Evolutionary conservation across 148 eudicot genomes (phyloP).

Genomic region (Camellia granthamiana): DNA sequence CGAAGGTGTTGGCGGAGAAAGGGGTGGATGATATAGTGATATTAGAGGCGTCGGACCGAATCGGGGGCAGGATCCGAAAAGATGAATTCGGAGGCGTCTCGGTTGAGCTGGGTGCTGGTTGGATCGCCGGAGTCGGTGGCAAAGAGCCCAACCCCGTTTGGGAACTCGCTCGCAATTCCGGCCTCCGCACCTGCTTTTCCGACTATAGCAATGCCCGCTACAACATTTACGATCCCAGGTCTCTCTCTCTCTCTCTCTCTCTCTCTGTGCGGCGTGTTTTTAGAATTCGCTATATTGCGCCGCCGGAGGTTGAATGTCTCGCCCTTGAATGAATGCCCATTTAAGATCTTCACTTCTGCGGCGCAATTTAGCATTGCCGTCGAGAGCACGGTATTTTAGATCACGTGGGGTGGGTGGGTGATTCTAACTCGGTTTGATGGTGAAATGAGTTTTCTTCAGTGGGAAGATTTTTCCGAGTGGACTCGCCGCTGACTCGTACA

Average conservation of each 20-base stretch:
- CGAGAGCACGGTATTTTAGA: too few species aligned
- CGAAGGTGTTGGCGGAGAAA: constrained; percentile 59
- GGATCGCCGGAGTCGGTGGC: constrained; percentile 95
- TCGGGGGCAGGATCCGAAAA: constrained; percentile 72
- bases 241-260: neutral
- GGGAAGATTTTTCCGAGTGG: constrained; percentile 87
- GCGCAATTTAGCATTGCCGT: neutral
- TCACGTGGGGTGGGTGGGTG: neutral
- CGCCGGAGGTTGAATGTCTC: neutral
- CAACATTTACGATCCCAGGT: constrained; percentile 78
- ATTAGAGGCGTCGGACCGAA: constrained; percentile 68
- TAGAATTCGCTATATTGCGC: neutral
- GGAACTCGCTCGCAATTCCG: constrained; percentile 57
- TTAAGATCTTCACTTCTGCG: neutral
- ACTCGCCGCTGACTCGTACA: constrained; percentile 66
- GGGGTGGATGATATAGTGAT: constrained; percentile 80
- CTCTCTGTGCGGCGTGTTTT: neutral
- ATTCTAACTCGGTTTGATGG: neutral
- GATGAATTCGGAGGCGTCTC: constrained; percentile 61
- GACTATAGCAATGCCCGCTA: constrained; percentile 88
- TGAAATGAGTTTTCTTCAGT: constrained; percentile 21
- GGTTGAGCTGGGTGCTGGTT: constrained; percentile 93
- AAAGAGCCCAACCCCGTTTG: constrained; percentile 67
- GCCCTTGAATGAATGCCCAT: too few species aligned
- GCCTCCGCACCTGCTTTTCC: constrained; percentile 69